A percentile compares a stretch with the other conserved stretches of the same genome.
These are phyloP conservation scores for Umbelopsis ramanniana DNA, from an alignment of 192 early-diverging fungal species.

Conservation along the genomic window DNA sequence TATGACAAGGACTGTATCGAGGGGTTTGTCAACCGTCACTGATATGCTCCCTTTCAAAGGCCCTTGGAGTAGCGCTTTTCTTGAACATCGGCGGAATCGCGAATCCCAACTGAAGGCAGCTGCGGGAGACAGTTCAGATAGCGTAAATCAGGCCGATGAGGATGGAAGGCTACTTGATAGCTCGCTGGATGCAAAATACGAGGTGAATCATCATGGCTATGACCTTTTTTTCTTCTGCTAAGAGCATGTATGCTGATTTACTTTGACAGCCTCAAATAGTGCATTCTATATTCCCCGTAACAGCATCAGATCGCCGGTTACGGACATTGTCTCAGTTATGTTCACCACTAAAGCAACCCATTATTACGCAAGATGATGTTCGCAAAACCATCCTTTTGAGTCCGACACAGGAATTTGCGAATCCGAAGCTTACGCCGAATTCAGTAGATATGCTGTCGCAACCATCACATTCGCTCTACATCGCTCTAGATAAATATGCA, in stretches of 20 bases:
- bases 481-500: slow-evolving; percentile 37
- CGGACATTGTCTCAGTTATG: slow-evolving; percentile 39
- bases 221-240: background rate
- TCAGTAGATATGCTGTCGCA: background rate
- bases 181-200: background rate
- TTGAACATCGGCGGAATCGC: background rate
- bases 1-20: slow-evolving; percentile 2
- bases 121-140: background rate
- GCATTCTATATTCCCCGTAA: slow-evolving; percentile 34
- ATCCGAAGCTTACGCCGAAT: background rate
- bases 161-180: background rate
- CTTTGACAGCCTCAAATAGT: slow-evolving; percentile 32
- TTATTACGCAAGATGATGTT: slow-evolving; percentile 2
- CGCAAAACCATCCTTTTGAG: slow-evolving; percentile 4
- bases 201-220: background rate
- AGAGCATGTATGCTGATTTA: background rate
- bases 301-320: slow-evolving; percentile 36
- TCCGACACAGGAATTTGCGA: background rate
- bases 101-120: background rate
- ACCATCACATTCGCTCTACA: slow-evolving; percentile 4
- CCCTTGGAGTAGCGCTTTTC: slow-evolving; percentile 2
- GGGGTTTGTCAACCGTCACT: background rate
- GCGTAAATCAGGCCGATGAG: background rate
- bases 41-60: background rate
- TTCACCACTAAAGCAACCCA: background rate